These are phyloP conservation scores for Ganoderma multipileum DNA, from an alignment of 1,284 basidiomycete species.

Conservation along the genomic window DNA sequence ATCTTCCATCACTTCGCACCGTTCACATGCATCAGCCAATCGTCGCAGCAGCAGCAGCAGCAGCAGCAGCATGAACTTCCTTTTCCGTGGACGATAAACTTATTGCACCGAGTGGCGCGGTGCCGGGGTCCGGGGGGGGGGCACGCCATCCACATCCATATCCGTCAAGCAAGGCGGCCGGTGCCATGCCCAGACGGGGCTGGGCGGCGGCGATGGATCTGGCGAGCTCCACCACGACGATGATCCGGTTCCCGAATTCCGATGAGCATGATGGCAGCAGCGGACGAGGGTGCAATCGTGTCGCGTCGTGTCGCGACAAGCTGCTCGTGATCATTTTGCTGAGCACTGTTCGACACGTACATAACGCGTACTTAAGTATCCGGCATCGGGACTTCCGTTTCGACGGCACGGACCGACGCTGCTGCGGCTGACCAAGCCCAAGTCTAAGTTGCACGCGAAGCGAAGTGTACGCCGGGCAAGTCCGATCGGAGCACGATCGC, in stretches of 20 bases:
- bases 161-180: conserved; percentile 3
- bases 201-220: background rate
- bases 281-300: background rate
- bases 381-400: no score
- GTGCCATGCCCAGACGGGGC: background rate
- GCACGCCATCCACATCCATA: background rate
- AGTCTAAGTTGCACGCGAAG: background rate
- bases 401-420: background rate
- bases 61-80: background rate
- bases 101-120: background rate
- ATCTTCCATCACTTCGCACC: background rate
- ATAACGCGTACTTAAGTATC: no score
- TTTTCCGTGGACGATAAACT: background rate
- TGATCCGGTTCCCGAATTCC: conserved; percentile 1
- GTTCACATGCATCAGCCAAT: background rate
- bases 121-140: background rate
- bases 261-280: background rate
- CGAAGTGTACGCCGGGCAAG: background rate
- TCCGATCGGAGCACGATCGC: background rate
- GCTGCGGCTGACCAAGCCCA: background rate
- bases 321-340: background rate
- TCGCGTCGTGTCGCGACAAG: no score
- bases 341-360: no score
- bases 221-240: background rate
- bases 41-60: background rate